Conservation (phyloP, 345 rosid species). For the Raphanus sativus region DNA sequence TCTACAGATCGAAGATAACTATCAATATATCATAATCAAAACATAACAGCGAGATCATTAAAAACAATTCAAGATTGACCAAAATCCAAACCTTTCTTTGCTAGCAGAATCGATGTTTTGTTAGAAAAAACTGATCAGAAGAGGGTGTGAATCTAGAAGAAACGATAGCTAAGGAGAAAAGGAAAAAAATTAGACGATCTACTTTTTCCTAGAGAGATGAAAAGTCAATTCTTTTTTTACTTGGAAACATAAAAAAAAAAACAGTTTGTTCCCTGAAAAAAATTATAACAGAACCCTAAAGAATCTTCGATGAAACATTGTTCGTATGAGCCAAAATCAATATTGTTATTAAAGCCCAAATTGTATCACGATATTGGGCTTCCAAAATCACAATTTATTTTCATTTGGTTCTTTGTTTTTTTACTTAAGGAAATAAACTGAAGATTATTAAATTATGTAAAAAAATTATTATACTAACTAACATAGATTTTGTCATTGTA, state of each 20-base stretch:
- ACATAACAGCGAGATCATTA: not conserved
- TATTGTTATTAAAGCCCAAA: not conserved
- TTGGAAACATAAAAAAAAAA: not conserved
- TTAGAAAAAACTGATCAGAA: not conserved
- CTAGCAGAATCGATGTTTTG: not conserved
- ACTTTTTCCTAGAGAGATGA: not conserved
- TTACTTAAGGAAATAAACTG: not conserved
- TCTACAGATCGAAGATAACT: not conserved
- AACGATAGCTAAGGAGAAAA: not conserved
- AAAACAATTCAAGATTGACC: not conserved
- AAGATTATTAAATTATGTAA: no score
- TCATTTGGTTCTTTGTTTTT: not conserved
- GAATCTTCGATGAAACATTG: not conserved
- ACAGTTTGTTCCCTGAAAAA: not conserved
- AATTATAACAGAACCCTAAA: not conserved
- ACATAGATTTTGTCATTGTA: not conserved
- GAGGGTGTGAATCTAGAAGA: not conserved
- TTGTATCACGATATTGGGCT: not conserved
- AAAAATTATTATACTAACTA: no score
- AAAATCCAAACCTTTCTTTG: not conserved
- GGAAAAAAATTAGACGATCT: no score
- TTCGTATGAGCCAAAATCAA: not conserved
- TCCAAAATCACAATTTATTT: no score
- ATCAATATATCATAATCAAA: not conserved
- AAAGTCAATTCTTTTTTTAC: not conserved